Evolutionary conservation across 176 grass and related monocot species (phyloP).

Genomic region (Carex parvula): DNA sequence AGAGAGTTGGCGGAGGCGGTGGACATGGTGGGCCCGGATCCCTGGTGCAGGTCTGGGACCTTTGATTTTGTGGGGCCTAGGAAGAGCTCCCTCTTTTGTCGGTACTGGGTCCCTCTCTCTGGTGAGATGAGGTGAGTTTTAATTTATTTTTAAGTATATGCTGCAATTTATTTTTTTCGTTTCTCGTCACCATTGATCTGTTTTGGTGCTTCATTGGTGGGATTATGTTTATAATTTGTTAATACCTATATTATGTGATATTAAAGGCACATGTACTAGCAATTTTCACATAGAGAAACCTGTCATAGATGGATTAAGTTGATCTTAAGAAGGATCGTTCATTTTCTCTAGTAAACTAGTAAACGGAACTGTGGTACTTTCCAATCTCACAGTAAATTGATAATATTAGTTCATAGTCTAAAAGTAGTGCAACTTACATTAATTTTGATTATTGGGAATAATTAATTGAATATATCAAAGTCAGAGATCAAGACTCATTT

Average conservation of each 20-base stretch:
- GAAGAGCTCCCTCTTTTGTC: conserved; percentile 79
- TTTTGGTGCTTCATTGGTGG: background rate
- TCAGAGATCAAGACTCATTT: background rate
- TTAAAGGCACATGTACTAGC: background rate
- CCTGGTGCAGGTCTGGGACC: conserved; percentile 24
- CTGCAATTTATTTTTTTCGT: background rate
- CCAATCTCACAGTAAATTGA: background rate
- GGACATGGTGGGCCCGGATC: conserved; percentile 37
- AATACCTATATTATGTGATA: background rate
- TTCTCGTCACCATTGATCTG: background rate
- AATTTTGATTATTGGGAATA: background rate
- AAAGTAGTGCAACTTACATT: background rate
- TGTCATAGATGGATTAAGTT: background rate
- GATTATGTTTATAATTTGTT: background rate
- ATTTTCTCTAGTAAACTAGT: background rate
- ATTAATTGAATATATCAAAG: background rate
- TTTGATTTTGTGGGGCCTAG: conserved; percentile 63
- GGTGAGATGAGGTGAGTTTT: conserved; percentile 56
- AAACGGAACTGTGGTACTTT: background rate
- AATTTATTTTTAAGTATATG: background rate
- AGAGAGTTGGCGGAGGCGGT: conserved; percentile 22
- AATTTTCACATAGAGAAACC: background rate
- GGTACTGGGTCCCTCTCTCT: conserved; percentile 51
- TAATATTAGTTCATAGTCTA: background rate
- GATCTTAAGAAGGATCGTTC: background rate